A percentile compares a stretch with the other conserved stretches of the same genome.
Evolutionary conservation across 192 early-diverging fungal species (phyloP).

Genomic region (Chytriomyces confervae): DNA sequence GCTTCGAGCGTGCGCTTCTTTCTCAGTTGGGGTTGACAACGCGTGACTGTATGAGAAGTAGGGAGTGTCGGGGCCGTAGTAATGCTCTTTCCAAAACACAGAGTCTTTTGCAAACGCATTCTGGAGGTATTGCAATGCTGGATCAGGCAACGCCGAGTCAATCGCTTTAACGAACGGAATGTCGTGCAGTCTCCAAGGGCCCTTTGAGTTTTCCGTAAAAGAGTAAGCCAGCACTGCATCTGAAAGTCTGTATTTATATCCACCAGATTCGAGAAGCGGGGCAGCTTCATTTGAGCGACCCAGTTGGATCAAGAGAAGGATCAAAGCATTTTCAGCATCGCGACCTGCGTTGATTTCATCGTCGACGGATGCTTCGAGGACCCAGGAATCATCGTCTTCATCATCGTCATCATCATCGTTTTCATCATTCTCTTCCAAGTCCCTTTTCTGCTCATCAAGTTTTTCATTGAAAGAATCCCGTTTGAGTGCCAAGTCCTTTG

Average conservation of each 20-base stretch:
- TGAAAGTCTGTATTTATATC: constrained; percentile 32
- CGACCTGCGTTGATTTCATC: constrained; percentile 12
- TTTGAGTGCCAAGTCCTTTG: background rate
- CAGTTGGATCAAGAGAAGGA: constrained; percentile 25
- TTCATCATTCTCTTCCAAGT: constrained; percentile 6
- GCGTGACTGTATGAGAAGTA: constrained; percentile 44
- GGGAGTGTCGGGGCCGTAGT: constrained; percentile 28
- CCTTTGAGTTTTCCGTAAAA: background rate
- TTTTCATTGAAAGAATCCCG: background rate
- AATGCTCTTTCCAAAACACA: constrained; percentile 39
- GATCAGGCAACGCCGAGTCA: constrained; percentile 31
- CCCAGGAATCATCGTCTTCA: constrained; percentile 14
- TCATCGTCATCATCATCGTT: constrained; percentile 4
- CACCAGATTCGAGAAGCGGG: background rate
- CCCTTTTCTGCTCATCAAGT: background rate
- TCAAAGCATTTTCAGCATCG: constrained; percentile 22
- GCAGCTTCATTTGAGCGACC: constrained; percentile 10
- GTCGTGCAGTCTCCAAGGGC: background rate
- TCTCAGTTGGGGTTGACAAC: background rate
- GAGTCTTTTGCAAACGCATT: constrained; percentile 12
- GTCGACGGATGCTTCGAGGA: background rate
- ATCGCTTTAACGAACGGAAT: constrained; percentile 40
- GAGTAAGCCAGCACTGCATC: constrained; percentile 17
- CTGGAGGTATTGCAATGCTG: constrained; percentile 22
- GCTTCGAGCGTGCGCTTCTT: background rate